Conservation (phyloP, 1,284 basidiomycete genomes). For the Gomphus sp. region DNA sequence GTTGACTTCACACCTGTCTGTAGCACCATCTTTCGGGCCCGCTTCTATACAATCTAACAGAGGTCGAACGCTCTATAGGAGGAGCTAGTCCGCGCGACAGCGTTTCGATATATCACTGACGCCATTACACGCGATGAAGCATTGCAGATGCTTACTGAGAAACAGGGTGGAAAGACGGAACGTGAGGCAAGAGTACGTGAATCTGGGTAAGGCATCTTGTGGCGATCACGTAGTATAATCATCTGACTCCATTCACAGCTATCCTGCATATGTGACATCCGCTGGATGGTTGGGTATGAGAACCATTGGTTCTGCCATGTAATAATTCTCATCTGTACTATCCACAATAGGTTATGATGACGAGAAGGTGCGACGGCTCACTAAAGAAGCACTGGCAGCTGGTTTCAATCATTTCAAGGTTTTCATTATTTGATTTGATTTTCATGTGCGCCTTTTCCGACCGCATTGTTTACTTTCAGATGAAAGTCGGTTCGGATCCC, state of each 20-base stretch:
- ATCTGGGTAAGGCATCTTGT: constrained; percentile 34
- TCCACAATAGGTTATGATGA: constrained; percentile 60
- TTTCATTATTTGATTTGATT: not conserved
- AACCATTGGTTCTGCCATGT: not conserved
- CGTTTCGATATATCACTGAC: constrained; percentile 92
- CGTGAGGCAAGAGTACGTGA: constrained; percentile 67
- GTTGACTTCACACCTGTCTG: constrained; percentile 74
- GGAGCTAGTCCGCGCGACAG: constrained; percentile 76
- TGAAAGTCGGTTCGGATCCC: constrained; percentile 87
- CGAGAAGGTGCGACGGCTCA: constrained; percentile 83
- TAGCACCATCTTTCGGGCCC: not conserved
- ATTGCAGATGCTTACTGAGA: constrained; percentile 70
- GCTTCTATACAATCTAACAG: not conserved
- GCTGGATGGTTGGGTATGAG: constrained; percentile 77
- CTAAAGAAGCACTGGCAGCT: constrained; percentile 72
- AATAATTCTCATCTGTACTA: not conserved
- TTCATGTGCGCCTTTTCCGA: not conserved
- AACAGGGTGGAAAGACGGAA: constrained; percentile 68
- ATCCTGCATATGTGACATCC: constrained; percentile 92
- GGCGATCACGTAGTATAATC: not conserved
- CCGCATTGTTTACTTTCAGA: constrained; percentile 25
- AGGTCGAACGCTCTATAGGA: constrained; percentile 35
- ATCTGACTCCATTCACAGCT: constrained; percentile 34
- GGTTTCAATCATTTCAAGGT: constrained; percentile 93
- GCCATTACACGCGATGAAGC: constrained; percentile 89